phyloP scores from a whole-genome alignment of 2,329 filamentous ascomycete species.

The Calycina herbarum region DNA sequence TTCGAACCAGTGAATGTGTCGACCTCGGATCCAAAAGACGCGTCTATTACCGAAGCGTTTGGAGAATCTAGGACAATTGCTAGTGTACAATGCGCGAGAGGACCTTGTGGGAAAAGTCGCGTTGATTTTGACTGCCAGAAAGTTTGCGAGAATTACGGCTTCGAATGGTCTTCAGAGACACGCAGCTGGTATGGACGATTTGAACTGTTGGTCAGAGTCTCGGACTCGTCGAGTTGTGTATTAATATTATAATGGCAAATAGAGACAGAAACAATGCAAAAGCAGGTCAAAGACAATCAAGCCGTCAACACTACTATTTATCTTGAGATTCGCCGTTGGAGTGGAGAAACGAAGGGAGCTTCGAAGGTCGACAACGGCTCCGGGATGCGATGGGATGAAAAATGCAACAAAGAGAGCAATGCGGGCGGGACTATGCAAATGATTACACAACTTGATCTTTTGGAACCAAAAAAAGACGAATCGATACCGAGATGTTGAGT shows the following conservation, averaged over 20 bases:
- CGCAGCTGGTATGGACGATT: conserved; percentile 14
- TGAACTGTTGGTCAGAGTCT: conserved; percentile 26
- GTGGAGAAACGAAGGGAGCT: conserved; percentile 1
- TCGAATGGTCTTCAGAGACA: not conserved
- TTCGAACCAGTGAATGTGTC: not conserved
- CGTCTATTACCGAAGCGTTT: conserved; percentile 1
- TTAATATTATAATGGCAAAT: conserved; percentile 30
- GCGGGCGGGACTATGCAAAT: conserved; percentile 15
- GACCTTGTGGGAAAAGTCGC: not conserved
- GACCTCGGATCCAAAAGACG: not conserved
- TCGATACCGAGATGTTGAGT: conserved; percentile 3
- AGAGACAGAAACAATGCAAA: conserved; percentile 21
- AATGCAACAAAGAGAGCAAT: conserved; percentile 15
- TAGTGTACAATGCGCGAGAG: not conserved
- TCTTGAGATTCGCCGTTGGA: conserved; percentile 1
- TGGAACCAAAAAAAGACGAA: conserved; percentile 4
- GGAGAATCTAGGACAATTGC: not conserved
- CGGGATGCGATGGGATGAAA: conserved; percentile 12
- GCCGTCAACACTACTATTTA: conserved; percentile 30
- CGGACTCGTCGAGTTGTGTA: conserved; percentile 27
- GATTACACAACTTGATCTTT: conserved; percentile 7
- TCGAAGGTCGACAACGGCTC: conserved; percentile 8
- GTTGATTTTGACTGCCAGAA: not conserved
- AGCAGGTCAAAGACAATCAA: conserved; percentile 36
- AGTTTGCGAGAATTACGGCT: not conserved